Conservation (phyloP, 2,329 filamentous ascomycete species). For the Mycogone perniciosa region DNA sequence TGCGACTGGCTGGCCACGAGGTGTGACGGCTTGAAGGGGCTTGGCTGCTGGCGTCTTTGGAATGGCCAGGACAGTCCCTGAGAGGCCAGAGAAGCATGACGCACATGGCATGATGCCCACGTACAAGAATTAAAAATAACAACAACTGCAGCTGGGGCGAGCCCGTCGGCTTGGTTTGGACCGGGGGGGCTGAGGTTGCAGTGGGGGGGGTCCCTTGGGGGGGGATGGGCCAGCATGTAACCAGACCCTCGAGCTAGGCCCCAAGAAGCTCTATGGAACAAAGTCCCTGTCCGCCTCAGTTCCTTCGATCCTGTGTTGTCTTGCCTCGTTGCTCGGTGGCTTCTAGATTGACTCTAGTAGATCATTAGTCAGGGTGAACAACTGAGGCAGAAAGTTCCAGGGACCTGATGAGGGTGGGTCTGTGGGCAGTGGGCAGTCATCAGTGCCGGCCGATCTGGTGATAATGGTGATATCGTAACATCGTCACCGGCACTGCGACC, state of each 20-base stretch:
- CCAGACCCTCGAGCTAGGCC: constrained; percentile 2
- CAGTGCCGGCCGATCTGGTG: neutral
- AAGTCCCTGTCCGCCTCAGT: neutral
- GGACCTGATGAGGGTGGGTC: too few species aligned
- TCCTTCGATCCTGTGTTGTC: constrained; percentile 3
- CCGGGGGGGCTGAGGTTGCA: constrained; percentile 1
- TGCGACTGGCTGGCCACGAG: neutral
- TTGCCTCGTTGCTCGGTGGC: constrained; percentile 1
- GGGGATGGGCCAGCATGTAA: neutral
- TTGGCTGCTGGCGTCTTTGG: neutral
- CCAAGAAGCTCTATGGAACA: neutral
- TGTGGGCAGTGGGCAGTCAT: too few species aligned
- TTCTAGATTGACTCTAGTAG: neutral
- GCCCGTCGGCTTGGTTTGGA: constrained; percentile 11
- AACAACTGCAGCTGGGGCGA: constrained; percentile 8
- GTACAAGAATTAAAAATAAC: constrained; percentile 14
- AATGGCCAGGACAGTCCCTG: neutral
- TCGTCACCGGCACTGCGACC: too few species aligned
- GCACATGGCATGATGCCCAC: constrained; percentile 14
- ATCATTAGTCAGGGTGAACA: constrained; percentile 5
- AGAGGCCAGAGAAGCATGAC: constrained; percentile 10
- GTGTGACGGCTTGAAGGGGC: constrained; percentile 9
- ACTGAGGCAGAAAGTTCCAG: neutral
- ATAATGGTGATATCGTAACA: too few species aligned
- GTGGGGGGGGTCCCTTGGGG: constrained; percentile 1